These are phyloP conservation scores for Malus orientalis DNA, from an alignment of 306 rosid genomes.

Conservation along the genomic window DNA sequence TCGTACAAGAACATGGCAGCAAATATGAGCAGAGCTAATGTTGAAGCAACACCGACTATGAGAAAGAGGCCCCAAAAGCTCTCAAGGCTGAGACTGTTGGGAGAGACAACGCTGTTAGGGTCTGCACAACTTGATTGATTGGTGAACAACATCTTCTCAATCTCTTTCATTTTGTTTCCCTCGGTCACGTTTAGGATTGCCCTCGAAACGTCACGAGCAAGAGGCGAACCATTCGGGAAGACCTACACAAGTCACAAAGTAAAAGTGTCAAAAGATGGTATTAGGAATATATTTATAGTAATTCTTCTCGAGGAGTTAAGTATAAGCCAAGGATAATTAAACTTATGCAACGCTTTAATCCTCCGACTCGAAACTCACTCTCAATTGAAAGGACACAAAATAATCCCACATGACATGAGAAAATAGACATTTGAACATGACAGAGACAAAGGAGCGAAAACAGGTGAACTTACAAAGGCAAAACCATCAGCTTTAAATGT, in stretches of 20 bases:
- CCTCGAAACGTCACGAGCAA: conserved; percentile 17
- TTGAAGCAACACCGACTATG: conserved; percentile 10
- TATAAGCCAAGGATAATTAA: background rate
- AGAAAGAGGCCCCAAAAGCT: conserved; percentile 40
- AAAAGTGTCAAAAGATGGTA: background rate
- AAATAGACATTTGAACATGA: background rate
- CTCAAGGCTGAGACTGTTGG: conserved; percentile 20
- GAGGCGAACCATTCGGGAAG: conserved; percentile 20
- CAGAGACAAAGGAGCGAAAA: background rate
- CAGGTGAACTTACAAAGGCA: background rate
- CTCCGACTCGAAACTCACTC: background rate
- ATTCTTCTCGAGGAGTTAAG: background rate
- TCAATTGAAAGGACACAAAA: background rate
- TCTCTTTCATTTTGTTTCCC: conserved; percentile 5
- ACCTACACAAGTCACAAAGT: background rate
- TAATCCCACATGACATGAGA: background rate
- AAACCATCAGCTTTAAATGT: conserved; percentile 10
- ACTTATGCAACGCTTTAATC: background rate
- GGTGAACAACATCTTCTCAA: conserved; percentile 11
- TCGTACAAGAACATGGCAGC: conserved; percentile 7
- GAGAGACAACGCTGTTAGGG: background rate
- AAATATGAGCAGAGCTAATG: conserved; percentile 1
- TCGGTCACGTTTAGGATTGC: conserved; percentile 14
- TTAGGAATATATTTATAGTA: background rate
- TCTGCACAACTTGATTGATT: background rate